Base-by-base conservation (phyloP, 192 early-diverging fungal species). In the Coemansia sp. region DNA sequence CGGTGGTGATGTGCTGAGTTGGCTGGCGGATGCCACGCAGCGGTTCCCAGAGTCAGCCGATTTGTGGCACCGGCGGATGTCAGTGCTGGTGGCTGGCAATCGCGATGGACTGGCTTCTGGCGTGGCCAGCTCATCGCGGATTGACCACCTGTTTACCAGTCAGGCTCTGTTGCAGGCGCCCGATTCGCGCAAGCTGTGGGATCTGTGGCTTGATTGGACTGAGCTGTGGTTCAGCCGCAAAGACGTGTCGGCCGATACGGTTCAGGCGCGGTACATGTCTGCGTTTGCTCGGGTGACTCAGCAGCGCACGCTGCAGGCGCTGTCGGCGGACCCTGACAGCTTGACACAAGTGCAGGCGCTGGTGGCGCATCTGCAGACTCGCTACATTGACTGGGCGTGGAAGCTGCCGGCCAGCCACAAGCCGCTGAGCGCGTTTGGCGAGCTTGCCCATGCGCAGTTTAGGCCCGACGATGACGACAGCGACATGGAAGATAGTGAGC, bases 301-400 rank as follows among this genome's bases (percentile, higher is more conserved):
- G 67, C 38, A 60, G 5, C 28, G 60, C n/a, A 53, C 69, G 11
- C 44, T 44, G 21, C 56, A 78, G 61, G 81, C 73, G 10, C 80
- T 84, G 28, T 68, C 77, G 40, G 38, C 71, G n/a, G 82, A 78
- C 25, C 78, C 78, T n/a, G 51, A 75, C 0, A 62, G 83, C 37
- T 62, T 87, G 52, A 71, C 83, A 7, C 82, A 76, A 49, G 66
- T 84, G 23, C 69, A 66, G 12, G 66, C 68, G 56, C 72, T 84
- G 49, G 85, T 87, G 49, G 76, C 83, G 17, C 66, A 81, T 22
- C 65, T 90, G 40, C 75, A 85, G 38, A 55, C 62, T 4, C 74
- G 86, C 25, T 87, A 84, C 70, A 64, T 90, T 31, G 71, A 81
- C 19, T 89, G 89, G 89, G 75, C 84, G 1, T 64, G 59, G 65